Base-by-base conservation (phyloP, 495 filamentous ascomycete genomes). In the Trichocladium uniseriatum region DNA sequence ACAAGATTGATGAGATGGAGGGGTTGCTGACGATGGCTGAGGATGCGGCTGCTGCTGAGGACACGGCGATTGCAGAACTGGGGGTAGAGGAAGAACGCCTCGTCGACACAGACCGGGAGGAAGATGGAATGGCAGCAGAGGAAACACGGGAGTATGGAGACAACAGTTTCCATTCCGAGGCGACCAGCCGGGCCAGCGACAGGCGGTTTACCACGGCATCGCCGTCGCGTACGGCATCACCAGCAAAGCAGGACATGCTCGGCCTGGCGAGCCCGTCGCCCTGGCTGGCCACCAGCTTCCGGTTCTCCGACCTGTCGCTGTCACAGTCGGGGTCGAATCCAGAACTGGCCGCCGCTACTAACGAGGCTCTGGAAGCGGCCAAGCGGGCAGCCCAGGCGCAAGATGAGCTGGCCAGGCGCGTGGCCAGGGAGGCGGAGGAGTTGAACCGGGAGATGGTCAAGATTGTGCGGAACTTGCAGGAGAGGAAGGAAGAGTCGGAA, bases 401-500 rank as follows among this genome's bases (percentile, higher is more conserved):
- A 48, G n/a, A 16, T 11, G 58, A 52, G 13, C 48, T 69, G 32
- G 61, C 62, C 9, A 56, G 49, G 37, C 58, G 59, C 15, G 45
- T 78, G 5, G 64, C 64, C 1, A 53, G 50, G 19, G 71, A 71
- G 46, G 68, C 71, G 9, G 66, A 75, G 24, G 54, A 59, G 38
- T 43, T 78, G 19, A 57, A 60, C 24, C 51, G 55, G n/a, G 63
- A 69, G 40, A 42, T 79, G 19, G 60, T 58, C 5, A 51, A 44
- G 9, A 62, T 70, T 7, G 49, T 71, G 19, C 49, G 57, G 35
- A 69, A 63, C 35, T 52, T 78, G 9, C 58, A 66, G 42, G 59
- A 57, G 19, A 60, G 76, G 36, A 69, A 65, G 34, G 72, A 77
- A 51, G 75, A 79, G 53, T 70, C 74, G 16, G 67, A 74, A 57